Evolutionary conservation across 495 filamentous ascomycete species (phyloP).

Genomic region (Penicillium robsamsonii): DNA sequence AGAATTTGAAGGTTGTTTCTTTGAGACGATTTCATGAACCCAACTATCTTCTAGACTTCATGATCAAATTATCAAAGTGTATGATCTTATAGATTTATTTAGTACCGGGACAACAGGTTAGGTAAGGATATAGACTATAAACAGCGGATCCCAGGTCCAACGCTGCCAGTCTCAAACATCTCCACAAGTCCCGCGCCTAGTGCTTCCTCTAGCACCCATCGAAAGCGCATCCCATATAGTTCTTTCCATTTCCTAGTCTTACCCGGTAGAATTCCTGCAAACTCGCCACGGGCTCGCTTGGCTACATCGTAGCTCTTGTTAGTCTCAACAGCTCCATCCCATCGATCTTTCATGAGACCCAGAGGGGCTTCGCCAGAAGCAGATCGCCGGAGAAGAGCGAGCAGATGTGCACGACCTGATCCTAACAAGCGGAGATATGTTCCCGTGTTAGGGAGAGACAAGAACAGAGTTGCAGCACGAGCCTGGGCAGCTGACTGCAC

Average conservation of each 20-base stretch:
- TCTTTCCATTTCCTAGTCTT: slow-evolving; percentile 78
- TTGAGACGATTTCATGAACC: neutral
- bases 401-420: slow-evolving; percentile 62
- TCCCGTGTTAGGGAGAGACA: slow-evolving; percentile 73
- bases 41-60: neutral
- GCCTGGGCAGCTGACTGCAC: slow-evolving; percentile 30
- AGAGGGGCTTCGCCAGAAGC: slow-evolving; percentile 64
- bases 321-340: slow-evolving; percentile 72
- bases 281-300: slow-evolving; percentile 67
- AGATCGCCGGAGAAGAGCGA: slow-evolving; percentile 63
- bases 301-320: slow-evolving; percentile 55
- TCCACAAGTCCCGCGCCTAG: slow-evolving; percentile 78
- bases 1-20: neutral
- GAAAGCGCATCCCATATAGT: slow-evolving; percentile 72
- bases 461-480: slow-evolving; percentile 46
- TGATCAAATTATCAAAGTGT: neutral
- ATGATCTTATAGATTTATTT: neutral
- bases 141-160: slow-evolving; percentile 68
- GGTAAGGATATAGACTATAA: slow-evolving; percentile 30
- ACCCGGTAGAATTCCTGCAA: slow-evolving; percentile 66
- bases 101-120: neutral
- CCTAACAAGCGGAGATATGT: slow-evolving; percentile 69
- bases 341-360: slow-evolving; percentile 66
- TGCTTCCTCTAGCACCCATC: slow-evolving; percentile 76
- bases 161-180: slow-evolving; percentile 79